phyloP scores from a whole-genome alignment of 2,329 filamentous ascomycete species.

The Colletotrichum camelliae region DNA sequence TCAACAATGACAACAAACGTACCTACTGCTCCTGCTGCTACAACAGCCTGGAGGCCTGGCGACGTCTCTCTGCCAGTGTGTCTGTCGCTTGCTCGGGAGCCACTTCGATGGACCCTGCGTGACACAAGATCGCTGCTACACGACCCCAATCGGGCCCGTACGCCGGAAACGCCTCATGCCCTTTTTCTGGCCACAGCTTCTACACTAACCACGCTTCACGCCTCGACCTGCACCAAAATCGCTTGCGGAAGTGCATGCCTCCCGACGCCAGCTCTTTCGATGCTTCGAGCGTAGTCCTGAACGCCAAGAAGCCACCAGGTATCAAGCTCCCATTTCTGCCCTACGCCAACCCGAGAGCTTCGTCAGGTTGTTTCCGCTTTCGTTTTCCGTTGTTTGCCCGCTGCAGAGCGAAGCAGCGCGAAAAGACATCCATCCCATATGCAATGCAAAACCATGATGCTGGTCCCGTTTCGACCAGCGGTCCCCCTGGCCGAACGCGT shows the following conservation, averaged over 20 bases:
- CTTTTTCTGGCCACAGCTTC: neutral
- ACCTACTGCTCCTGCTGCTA: neutral
- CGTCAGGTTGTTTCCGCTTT: constrained; percentile 10
- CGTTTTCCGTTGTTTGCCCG: neutral
- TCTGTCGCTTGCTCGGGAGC: neutral
- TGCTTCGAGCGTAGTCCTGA: constrained; percentile 8
- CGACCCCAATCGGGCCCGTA: constrained; percentile 1
- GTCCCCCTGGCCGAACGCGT: constrained; percentile 6
- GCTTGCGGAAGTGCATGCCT: constrained; percentile 3
- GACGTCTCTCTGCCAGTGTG: neutral
- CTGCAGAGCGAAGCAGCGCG: neutral
- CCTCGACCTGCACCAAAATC: neutral
- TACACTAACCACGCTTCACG: neutral
- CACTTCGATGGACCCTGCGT: constrained; percentile 6
- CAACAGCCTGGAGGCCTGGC: neutral
- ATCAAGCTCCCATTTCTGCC: neutral
- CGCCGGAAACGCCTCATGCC: constrained; percentile 11
- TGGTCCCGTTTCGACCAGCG: constrained; percentile 5
- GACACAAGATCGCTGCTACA: constrained; percentile 8
- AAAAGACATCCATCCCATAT: neutral
- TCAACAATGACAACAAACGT: neutral
- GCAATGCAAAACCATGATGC: constrained; percentile 19
- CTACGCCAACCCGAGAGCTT: neutral
- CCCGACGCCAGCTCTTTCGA: neutral
- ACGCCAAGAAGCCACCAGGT: neutral